A percentile compares a stretch with the other conserved stretches of the same genome.
These are phyloP conservation scores for Fraxinus dipetala DNA, from an alignment of 305 asterid genomes.

Conservation along the genomic window DNA sequence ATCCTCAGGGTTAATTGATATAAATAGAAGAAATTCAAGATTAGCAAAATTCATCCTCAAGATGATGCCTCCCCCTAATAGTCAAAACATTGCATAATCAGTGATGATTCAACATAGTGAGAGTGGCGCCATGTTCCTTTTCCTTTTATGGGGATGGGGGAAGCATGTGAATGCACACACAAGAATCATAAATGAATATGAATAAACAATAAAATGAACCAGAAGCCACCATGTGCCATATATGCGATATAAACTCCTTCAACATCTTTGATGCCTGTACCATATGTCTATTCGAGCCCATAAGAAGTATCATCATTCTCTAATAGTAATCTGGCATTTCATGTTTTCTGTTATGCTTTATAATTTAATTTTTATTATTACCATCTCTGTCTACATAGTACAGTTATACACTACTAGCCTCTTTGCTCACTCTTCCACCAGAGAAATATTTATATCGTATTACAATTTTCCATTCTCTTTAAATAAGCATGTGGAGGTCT, in stretches of 20 bases:
- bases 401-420: not conserved
- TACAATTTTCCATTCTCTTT: not conserved
- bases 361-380: too few relatives aligned
- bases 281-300: not conserved
- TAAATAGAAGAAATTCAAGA: not conserved
- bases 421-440: not conserved
- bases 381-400: not conserved
- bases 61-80: not conserved
- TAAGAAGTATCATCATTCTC: not conserved
- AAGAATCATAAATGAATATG: not conserved
- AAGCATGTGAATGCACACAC: not conserved
- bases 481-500: not conserved
- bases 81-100: not conserved
- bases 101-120: not conserved
- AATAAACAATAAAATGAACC: not conserved
- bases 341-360: not conserved
- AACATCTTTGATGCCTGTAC: not conserved
- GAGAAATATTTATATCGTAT: not conserved
- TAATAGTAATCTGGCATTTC: not conserved
- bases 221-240: not conserved
- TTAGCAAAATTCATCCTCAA: not conserved
- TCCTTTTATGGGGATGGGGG: not conserved
- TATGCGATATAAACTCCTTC: not conserved
- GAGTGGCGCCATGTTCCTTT: not conserved
- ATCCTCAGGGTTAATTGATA: not conserved